Conservation (phyloP, 371 early-diverging fungal species). For the Actinomortierella wolfii region DNA sequence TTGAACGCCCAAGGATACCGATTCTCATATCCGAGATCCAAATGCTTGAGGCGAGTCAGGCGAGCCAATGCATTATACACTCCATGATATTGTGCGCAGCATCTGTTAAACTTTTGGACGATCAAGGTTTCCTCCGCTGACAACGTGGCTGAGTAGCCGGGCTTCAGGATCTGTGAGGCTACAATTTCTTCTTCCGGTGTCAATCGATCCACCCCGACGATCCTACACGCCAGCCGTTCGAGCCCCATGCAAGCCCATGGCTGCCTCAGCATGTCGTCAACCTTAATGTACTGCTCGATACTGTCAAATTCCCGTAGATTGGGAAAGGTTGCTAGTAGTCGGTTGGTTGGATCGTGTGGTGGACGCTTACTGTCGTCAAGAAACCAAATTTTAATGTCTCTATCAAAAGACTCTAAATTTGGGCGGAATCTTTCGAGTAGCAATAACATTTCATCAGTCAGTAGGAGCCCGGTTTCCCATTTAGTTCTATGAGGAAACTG, state of each 20-base stretch:
- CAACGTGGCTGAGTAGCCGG: background rate
- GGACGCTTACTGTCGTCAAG: background rate
- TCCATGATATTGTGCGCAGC: background rate
- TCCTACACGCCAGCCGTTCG: conserved; percentile 1
- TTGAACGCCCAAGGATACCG: background rate
- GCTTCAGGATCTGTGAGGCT: background rate
- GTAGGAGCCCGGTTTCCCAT: too few species aligned
- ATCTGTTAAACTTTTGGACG: background rate
- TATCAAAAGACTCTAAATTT: background rate
- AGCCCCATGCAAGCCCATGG: conserved; percentile 10
- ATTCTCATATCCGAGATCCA: conserved; percentile 7
- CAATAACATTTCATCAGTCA: too few species aligned
- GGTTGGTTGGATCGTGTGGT: background rate
- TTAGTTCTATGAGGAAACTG: too few species aligned
- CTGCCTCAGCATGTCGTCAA: conserved; percentile 6
- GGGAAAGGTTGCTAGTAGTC: background rate
- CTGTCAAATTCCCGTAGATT: background rate
- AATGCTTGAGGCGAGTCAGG: background rate
- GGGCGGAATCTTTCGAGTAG: too few species aligned
- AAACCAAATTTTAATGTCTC: background rate
- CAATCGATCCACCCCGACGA: conserved; percentile 7
- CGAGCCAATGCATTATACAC: conserved; percentile 4
- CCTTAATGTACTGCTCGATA: background rate
- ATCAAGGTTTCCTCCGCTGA: background rate
- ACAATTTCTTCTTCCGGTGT: background rate